phyloP scores from a whole-genome alignment of 2,329 filamentous ascomycete species.

The Talaromyces sp. region DNA sequence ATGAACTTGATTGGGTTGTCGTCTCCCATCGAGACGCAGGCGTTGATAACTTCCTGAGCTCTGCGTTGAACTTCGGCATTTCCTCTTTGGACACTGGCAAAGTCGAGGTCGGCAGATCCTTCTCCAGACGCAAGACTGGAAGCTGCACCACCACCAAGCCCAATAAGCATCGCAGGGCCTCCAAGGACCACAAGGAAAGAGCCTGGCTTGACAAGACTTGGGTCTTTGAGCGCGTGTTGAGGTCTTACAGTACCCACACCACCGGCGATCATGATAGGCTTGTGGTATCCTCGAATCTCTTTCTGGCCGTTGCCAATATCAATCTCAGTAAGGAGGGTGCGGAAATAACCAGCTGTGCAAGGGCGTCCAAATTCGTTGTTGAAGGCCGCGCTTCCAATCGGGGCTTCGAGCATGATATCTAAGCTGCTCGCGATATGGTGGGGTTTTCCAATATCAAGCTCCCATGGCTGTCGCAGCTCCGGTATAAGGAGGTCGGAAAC shows the following conservation, averaged over 20 bases:
- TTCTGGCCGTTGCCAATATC: conserved; percentile 54
- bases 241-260: conserved; percentile 89
- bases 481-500: conserved; percentile 93
- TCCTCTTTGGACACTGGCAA: conserved; percentile 92
- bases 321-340: conserved; percentile 72
- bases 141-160: conserved; percentile 88
- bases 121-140: conserved; percentile 86
- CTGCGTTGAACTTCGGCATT: conserved; percentile 95
- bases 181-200: conserved; percentile 89
- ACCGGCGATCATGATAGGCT: conserved; percentile 97
- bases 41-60: conserved; percentile 97
- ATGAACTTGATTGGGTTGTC: conserved; percentile 93
- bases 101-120: conserved; percentile 86
- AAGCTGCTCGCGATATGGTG: conserved; percentile 87
- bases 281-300: conserved; percentile 88
- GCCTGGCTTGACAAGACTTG: conserved; percentile 72
- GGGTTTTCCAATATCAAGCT: conserved; percentile 82
- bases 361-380: conserved; percentile 98
- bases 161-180: conserved; percentile 95
- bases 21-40: conserved; percentile 75
- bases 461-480: conserved; percentile 77
- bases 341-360: conserved; percentile 81
- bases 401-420: conserved; percentile 96
- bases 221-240: conserved; percentile 81
- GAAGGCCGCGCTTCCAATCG: conserved; percentile 89